Conservation (phyloP, 352 stramenopile species). For the Phytopythium vexans region DNA sequence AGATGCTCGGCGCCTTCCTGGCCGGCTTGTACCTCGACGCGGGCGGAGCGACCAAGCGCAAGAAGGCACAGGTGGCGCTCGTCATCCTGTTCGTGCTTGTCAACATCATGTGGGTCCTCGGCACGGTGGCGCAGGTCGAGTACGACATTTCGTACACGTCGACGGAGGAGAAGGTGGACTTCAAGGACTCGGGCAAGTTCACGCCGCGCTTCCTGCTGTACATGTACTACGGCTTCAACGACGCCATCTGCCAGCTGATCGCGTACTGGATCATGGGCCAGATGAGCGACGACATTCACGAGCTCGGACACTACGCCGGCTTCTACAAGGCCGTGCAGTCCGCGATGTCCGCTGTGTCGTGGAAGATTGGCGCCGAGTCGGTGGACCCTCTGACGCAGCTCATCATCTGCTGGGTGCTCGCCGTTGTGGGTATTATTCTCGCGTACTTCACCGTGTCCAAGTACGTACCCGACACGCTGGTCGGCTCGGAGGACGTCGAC, state of each 20-base stretch:
- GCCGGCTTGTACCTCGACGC: constrained; percentile 8
- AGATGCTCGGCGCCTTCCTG: constrained; percentile 34
- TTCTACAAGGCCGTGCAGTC: constrained; percentile 72
- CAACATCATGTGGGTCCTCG: constrained; percentile 39
- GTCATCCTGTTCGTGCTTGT: constrained; percentile 14
- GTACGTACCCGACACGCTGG: neutral
- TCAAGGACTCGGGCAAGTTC: constrained; percentile 17
- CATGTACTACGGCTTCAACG: constrained; percentile 64
- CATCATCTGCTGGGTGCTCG: constrained; percentile 31
- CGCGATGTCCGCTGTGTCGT: constrained; percentile 28
- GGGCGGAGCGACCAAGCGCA: neutral
- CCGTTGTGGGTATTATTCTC: neutral
- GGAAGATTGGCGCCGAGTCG: constrained; percentile 28
- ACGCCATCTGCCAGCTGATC: constrained; percentile 77
- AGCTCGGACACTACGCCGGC: constrained; percentile 48
- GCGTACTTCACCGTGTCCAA: constrained; percentile 2
- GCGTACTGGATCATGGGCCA: constrained; percentile 77
- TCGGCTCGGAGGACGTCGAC: neutral
- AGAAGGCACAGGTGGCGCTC: neutral
- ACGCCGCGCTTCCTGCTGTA: constrained; percentile 49
- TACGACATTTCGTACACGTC: neutral
- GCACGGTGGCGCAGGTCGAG: constrained; percentile 12
- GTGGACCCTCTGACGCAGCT: constrained; percentile 23
- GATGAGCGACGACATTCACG: constrained; percentile 28
- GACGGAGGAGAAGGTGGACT: constrained; percentile 24